These are phyloP conservation scores for Sporormia fimetaria DNA, from an alignment of 495 filamentous ascomycete species.

Conservation along the genomic window DNA sequence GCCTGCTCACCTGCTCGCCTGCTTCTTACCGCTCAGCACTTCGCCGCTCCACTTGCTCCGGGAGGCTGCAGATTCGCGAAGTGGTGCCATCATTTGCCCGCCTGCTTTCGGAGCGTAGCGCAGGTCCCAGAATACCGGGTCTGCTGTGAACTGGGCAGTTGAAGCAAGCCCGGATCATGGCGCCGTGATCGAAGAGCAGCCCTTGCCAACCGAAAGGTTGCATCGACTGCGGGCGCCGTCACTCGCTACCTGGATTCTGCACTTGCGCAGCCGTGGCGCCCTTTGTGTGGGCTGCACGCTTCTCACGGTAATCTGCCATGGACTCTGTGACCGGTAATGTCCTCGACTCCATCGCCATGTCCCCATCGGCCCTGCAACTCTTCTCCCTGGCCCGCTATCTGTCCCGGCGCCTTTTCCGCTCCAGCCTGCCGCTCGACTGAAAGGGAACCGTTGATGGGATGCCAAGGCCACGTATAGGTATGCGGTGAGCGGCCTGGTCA, in stretches of 20 bases:
- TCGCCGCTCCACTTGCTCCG: neutral
- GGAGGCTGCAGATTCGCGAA: neutral
- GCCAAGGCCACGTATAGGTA: no score
- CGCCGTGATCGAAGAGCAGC: constrained; percentile 9
- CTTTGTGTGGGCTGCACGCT: neutral
- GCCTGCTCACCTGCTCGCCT: no score
- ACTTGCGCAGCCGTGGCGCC: neutral
- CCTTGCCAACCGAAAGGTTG: constrained; percentile 17
- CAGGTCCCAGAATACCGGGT: constrained; percentile 20
- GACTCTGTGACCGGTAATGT: constrained; percentile 20
- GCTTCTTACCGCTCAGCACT: neutral
- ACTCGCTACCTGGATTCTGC: neutral
- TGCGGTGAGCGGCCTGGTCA: constrained; percentile 20
- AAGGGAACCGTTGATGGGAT: no score
- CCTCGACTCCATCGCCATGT: constrained; percentile 2
- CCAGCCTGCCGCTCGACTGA: constrained; percentile 5
- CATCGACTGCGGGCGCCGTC: constrained; percentile 6
- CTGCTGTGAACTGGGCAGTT: constrained; percentile 1
- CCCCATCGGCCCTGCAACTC: neutral
- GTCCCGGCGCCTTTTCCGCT: constrained; percentile 4
- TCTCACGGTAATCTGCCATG: neutral
- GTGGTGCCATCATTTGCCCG: neutral
- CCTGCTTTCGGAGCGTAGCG: constrained; percentile 22
- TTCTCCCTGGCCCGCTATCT: neutral
- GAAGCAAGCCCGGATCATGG: constrained; percentile 23